Evolutionary conservation across 345 rosid species (phyloP).

Genomic region (Rhizophora apiculata): DNA sequence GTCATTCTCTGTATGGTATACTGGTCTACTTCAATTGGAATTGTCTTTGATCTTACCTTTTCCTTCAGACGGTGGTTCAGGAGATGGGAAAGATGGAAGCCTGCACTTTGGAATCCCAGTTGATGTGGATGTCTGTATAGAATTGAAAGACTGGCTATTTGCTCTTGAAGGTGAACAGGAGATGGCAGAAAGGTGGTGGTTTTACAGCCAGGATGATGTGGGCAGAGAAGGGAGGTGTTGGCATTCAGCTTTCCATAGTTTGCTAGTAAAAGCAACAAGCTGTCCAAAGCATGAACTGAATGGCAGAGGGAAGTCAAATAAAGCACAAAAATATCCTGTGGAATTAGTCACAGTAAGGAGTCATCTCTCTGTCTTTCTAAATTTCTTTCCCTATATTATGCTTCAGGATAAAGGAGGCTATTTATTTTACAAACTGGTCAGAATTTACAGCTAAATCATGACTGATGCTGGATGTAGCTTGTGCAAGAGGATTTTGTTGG

Average conservation of each 20-base stretch:
- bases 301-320: constrained; percentile 39
- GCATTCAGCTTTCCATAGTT: constrained; percentile 74
- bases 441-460: too few relatives aligned
- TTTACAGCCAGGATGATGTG: constrained; percentile 37
- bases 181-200: constrained; percentile 56
- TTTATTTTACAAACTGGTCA: too few relatives aligned
- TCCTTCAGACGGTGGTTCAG: constrained; percentile 45
- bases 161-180: constrained; percentile 88
- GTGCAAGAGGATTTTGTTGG: too few relatives aligned
- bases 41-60: constrained; percentile 20
- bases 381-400: neutral
- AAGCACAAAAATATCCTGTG: constrained; percentile 51
- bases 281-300: constrained; percentile 31
- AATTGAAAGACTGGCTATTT: constrained; percentile 92
- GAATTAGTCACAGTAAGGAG: constrained; percentile 68
- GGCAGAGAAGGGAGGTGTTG: constrained; percentile 83
- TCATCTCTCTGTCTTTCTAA: neutral
- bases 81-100: constrained; percentile 43
- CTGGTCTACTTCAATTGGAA: neutral
- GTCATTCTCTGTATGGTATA: neutral
- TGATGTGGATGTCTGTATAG: constrained; percentile 75
- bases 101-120: constrained; percentile 69
- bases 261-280: constrained; percentile 51
- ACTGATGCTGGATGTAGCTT: too few relatives aligned
- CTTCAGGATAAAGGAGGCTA: neutral